A percentile compares a stretch with the other conserved stretches of the same genome.
phyloP scores from a whole-genome alignment of 192 early-diverging fungal genomes.

The Chytriomyces sp. region DNA sequence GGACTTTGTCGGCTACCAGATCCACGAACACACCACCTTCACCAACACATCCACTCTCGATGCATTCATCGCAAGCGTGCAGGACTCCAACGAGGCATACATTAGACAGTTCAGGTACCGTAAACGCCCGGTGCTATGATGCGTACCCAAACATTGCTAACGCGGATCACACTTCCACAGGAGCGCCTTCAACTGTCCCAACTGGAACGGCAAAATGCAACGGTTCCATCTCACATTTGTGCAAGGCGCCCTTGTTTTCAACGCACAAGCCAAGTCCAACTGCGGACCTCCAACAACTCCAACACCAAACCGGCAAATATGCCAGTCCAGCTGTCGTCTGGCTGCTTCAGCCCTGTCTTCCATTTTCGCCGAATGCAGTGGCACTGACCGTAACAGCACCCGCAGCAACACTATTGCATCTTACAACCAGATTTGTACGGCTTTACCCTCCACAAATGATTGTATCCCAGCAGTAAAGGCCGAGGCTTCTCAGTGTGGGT shows the following conservation, averaged over 20 bases:
- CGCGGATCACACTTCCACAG: background rate
- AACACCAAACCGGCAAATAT: background rate
- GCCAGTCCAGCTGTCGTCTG: background rate
- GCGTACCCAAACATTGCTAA: background rate
- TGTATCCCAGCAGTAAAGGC: constrained; percentile 2
- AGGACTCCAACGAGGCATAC: background rate
- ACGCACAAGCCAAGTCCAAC: background rate
- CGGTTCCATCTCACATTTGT: background rate
- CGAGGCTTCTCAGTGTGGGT: background rate
- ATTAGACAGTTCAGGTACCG: background rate
- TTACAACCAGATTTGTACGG: background rate
- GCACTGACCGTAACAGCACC: background rate
- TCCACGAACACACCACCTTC: background rate
- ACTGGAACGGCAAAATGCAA: background rate
- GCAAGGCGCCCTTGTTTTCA: background rate
- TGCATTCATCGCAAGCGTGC: background rate
- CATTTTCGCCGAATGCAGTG: background rate
- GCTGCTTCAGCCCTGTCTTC: background rate
- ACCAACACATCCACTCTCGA: background rate
- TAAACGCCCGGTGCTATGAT: background rate
- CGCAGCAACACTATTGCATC: background rate
- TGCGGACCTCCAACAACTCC: background rate
- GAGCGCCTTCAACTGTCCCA: background rate
- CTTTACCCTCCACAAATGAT: background rate
- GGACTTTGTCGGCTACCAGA: constrained; percentile 8